phyloP scores from a whole-genome alignment of 257 asterid species.

The Prunella vulgaris region DNA sequence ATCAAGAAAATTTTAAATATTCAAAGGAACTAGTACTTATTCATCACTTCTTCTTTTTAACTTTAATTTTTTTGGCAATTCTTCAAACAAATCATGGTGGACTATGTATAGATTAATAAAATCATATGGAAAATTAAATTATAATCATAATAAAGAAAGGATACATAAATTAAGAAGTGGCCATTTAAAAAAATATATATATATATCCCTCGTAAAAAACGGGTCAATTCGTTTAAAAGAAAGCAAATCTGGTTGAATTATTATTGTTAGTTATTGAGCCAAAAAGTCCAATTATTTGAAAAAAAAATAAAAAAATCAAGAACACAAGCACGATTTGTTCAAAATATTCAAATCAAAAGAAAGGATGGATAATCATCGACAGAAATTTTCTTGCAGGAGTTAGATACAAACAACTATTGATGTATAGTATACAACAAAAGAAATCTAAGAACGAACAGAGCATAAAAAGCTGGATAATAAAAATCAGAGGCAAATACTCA shows the following conservation, averaged over 20 bases:
- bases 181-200: neutral
- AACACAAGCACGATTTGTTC: neutral
- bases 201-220: no score
- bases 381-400: neutral
- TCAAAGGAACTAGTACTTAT: neutral
- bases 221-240: neutral
- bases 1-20: neutral
- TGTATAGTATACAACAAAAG: neutral
- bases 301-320: no score
- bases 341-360: neutral
- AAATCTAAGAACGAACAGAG: constrained; percentile 5
- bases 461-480: constrained; percentile 4
- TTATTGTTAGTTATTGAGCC: neutral
- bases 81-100: constrained; percentile 4
- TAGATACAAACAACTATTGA: neutral
- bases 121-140: neutral
- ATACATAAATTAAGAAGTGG: neutral
- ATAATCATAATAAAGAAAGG: neutral
- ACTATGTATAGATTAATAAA: neutral
- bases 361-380: neutral
- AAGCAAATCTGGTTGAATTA: constrained; percentile 6
- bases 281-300: neutral
- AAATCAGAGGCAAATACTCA: constrained; percentile 2
- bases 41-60: neutral
- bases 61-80: neutral